Conservation (phyloP, 1,284 basidiomycete species). For the Boletellus sp. region DNA sequence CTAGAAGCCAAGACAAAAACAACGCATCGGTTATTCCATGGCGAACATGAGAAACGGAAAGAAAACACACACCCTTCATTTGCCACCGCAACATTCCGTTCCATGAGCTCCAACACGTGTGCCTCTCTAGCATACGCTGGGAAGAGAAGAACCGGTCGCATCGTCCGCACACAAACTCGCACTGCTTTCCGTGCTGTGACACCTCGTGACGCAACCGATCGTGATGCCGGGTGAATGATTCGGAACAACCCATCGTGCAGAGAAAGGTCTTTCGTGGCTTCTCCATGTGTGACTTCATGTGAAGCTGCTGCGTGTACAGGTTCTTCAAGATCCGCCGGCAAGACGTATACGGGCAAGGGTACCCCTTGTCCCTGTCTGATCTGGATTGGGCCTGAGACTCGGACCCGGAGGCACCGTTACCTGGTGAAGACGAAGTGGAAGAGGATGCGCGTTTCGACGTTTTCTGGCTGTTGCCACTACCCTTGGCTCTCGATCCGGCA, state of each 20-base stretch:
- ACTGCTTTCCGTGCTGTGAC: conserved; percentile 4
- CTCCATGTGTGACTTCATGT: conserved; percentile 1
- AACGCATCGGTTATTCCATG: too few relatives aligned
- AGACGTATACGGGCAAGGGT: not conserved
- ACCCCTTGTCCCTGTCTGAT: not conserved
- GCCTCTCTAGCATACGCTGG: conserved; percentile 4
- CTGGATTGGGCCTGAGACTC: too few relatives aligned
- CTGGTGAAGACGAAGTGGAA: not conserved
- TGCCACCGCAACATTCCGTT: conserved; percentile 3
- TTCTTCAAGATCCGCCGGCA: conserved; percentile 1
- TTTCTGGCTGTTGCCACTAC: not conserved
- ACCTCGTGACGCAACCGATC: conserved; percentile 7
- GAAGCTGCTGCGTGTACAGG: conserved; percentile 1
- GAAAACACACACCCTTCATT: conserved; percentile 1
- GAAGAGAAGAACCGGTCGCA: conserved; percentile 6
- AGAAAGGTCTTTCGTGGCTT: conserved; percentile 1
- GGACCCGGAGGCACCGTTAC: too few relatives aligned
- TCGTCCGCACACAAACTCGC: conserved; percentile 2
- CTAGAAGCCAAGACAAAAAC: too few relatives aligned
- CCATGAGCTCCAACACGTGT: conserved; percentile 4
- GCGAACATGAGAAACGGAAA: not conserved
- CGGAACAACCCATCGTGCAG: conserved; percentile 6
- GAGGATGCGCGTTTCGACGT: not conserved
- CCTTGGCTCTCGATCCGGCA: too few relatives aligned
- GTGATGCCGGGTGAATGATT: conserved; percentile 6